phyloP scores from a whole-genome alignment of 2,329 filamentous ascomycete genomes.

The Sphaceloma murrayae region DNA sequence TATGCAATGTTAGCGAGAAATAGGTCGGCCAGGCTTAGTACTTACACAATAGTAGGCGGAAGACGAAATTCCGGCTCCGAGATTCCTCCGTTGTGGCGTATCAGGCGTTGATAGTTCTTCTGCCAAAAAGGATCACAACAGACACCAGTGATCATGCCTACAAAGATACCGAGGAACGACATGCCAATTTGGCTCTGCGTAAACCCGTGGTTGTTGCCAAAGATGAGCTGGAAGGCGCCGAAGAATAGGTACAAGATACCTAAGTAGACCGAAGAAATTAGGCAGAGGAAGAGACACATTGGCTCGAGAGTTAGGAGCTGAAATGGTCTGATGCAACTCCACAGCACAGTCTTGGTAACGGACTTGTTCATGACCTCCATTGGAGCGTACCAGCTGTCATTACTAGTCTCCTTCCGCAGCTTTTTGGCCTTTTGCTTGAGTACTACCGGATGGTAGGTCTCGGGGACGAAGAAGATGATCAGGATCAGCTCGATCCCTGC shows the following conservation, averaged over 20 bases:
- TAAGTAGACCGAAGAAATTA: slow-evolving; percentile 75
- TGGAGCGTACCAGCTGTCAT: slow-evolving; percentile 64
- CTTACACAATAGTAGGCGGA: slow-evolving; percentile 47
- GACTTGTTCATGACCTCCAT: slow-evolving; percentile 65
- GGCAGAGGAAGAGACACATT: slow-evolving; percentile 74
- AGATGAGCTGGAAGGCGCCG: slow-evolving; percentile 76
- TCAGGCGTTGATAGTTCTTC: slow-evolving; percentile 45
- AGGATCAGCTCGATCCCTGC: slow-evolving; percentile 52
- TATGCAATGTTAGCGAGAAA: slow-evolving; percentile 34
- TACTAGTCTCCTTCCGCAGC: slow-evolving; percentile 65
- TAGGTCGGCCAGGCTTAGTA: slow-evolving; percentile 12
- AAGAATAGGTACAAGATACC: slow-evolving; percentile 88
- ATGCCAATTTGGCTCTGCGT: slow-evolving; percentile 71
- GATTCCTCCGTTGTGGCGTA: slow-evolving; percentile 45
- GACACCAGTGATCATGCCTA: slow-evolving; percentile 58
- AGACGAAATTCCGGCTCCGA: slow-evolving; percentile 83
- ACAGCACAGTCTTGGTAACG: slow-evolving; percentile 45
- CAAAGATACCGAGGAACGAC: slow-evolving; percentile 61
- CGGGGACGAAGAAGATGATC: slow-evolving; percentile 66
- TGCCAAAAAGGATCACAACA: slow-evolving; percentile 57
- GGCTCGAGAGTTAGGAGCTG: slow-evolving; percentile 71
- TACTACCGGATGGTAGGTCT: slow-evolving; percentile 71
- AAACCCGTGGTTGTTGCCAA: slow-evolving; percentile 64
- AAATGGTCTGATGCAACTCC: slow-evolving; percentile 56
- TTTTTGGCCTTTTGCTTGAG: slow-evolving; percentile 61